These are phyloP conservation scores for Pneumocystis jirovecii DNA, from an alignment of 1,139 yeast genomes.

Conservation along the genomic window DNA sequence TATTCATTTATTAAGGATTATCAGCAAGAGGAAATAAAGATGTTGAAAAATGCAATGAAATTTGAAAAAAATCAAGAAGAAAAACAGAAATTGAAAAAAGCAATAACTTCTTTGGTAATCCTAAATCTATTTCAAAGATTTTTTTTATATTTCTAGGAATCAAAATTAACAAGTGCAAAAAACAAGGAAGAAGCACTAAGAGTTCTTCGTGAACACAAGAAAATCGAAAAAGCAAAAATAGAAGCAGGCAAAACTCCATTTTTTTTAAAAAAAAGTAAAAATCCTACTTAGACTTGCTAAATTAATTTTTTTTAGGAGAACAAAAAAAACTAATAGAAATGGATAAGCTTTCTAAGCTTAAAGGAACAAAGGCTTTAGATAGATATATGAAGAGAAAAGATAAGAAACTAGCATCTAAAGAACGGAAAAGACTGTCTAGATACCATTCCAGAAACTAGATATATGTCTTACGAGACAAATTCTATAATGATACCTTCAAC, in stretches of 20 bases:
- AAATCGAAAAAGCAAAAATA: slow-evolving; percentile 32
- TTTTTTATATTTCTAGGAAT: slow-evolving; percentile 25
- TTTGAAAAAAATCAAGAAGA: slow-evolving; percentile 38
- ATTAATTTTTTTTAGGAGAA: slow-evolving; percentile 28
- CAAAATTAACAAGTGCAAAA: slow-evolving; percentile 62
- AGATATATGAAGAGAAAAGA: slow-evolving; percentile 86
- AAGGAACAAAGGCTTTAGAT: slow-evolving; percentile 55
- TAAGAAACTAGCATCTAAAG: slow-evolving; percentile 84
- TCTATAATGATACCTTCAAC: not conserved
- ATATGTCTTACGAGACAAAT: not conserved
- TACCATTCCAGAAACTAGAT: not conserved
- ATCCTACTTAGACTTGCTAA: not conserved
- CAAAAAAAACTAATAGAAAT: slow-evolving; percentile 72
- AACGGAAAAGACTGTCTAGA: slow-evolving; percentile 35
- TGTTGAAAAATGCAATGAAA: slow-evolving; percentile 42
- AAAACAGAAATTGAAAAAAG: slow-evolving; percentile 34
- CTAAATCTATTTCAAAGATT: not conserved
- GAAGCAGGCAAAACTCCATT: slow-evolving; percentile 39
- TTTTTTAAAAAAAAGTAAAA: slow-evolving; percentile 49
- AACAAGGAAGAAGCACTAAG: slow-evolving; percentile 60
- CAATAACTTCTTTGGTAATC: slow-evolving; percentile 7
- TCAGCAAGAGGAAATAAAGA: slow-evolving; percentile 52
- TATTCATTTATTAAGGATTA: slow-evolving; percentile 79
- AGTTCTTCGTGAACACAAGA: slow-evolving; percentile 38
- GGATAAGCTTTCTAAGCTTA: slow-evolving; percentile 79